A percentile compares a stretch with the other conserved stretches of the same genome.
These are phyloP conservation scores for Diutina rugosa DNA, from an alignment of 1,139 yeast genomes.

Conservation along the genomic window DNA sequence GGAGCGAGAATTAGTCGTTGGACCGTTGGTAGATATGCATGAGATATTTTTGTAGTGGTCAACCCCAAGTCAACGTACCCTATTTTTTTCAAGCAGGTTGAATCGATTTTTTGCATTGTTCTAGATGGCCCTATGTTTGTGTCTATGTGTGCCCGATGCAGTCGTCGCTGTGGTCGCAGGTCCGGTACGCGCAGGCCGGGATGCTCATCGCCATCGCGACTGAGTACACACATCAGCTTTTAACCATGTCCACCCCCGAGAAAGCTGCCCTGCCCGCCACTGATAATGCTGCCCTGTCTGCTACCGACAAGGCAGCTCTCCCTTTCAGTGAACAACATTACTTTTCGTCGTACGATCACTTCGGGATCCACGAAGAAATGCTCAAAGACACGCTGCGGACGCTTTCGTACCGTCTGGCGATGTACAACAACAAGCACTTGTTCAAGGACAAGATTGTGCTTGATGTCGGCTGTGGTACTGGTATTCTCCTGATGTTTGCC, in stretches of 20 bases:
- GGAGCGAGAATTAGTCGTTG: too few relatives aligned
- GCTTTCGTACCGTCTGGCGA: slow-evolving; percentile 82
- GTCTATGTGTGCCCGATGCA: neutral
- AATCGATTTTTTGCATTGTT: too few relatives aligned
- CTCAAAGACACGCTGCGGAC: slow-evolving; percentile 92
- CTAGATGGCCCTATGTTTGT: too few relatives aligned
- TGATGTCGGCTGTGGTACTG: slow-evolving; percentile 98
- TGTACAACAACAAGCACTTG: slow-evolving; percentile 76
- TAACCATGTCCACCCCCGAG: neutral
- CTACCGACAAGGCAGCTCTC: slow-evolving; percentile 40
- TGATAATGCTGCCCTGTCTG: slow-evolving; percentile 9
- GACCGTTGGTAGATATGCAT: too few relatives aligned
- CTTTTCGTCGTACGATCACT: slow-evolving; percentile 90
- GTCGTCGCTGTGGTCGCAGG: neutral
- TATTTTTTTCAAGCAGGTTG: too few relatives aligned
- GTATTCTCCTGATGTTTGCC: slow-evolving; percentile 96
- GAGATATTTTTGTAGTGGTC: too few relatives aligned
- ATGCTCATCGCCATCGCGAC: neutral
- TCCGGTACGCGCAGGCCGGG: neutral
- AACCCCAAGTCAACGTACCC: too few relatives aligned
- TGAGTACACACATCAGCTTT: neutral
- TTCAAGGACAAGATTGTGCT: slow-evolving; percentile 92
- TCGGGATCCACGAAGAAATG: slow-evolving; percentile 98
- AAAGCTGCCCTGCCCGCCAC: neutral
- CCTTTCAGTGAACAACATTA: slow-evolving; percentile 78